Evolutionary conservation across 1,284 basidiomycete species (phyloP), one percentile per base, ranked within the genome.

Genomic region (Ganoderma boninense): DNA sequence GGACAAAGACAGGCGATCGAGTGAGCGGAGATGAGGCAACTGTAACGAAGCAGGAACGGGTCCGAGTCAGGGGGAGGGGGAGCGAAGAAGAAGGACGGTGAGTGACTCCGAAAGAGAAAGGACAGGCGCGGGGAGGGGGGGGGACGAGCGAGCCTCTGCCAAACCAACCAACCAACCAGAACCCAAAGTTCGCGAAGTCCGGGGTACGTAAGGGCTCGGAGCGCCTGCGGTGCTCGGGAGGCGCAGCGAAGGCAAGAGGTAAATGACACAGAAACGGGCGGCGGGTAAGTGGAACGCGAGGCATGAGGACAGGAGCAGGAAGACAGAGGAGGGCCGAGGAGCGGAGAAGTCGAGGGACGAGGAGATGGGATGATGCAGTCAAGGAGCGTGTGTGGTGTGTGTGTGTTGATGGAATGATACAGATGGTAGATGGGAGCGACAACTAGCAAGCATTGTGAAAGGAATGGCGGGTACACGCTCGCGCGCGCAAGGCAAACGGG

Each of bases 121-220:
- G 57, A 20, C 43, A 56, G 38, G 32, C 11, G 16, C 32, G 8
- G 38, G 32, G 26, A 13, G 29, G 43, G 43, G 62, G 29, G 43
- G 26, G 10, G 20, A 42, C 23, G 62, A 60, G 62, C 62, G 38
- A 18, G 57, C 68, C 64, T 29, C 26, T 52, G 16, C 26, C 29
- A 60, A 67, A 66, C 68, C 66, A 59, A 66, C 64, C 67, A 66
- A 44, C 29, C 29, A 32, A 32, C 64, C 67, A 66, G 54, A 64
- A 68, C 68, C 71, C 68, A 72, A 68, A 67, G 70, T 67, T 46
- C 60, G 65, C 42, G 20, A n/a, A 57, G 35, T 20, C 35, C 35
- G n/a, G 57, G 10, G 29, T 57, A 57, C 26, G 35, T n/a, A n/a
- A n/a, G n/a, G n/a, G n/a, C n/a, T n/a, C n/a, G n/a, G n/a, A n/a